Percentiles rank a stretch among this genome's conserved stretches.
Evolutionary conservation across 2,329 filamentous ascomycete genomes (phyloP).

Genomic region (Epichloe amarillans): DNA sequence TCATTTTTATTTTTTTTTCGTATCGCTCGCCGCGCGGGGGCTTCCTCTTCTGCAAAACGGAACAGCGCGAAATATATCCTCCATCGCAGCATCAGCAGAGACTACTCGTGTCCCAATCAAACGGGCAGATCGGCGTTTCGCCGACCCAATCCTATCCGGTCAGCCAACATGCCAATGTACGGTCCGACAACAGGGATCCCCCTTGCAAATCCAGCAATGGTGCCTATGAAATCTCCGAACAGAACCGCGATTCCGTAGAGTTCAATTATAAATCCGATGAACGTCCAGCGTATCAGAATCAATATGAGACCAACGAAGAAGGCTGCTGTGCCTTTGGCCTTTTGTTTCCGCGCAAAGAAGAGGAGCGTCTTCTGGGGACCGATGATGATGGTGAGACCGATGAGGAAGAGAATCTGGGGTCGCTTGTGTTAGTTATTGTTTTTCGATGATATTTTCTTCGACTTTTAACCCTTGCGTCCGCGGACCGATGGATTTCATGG

Average conservation of each 20-base stretch:
- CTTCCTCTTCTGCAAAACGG: background rate
- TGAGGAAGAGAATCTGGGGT: constrained; percentile 85
- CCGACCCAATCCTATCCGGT: constrained; percentile 54
- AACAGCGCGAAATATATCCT: background rate
- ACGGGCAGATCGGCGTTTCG: constrained; percentile 69
- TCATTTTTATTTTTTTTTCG: background rate
- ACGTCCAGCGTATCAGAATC: constrained; percentile 80
- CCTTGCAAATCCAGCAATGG: constrained; percentile 76
- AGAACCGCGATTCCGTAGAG: constrained; percentile 84
- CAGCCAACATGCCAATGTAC: constrained; percentile 63
- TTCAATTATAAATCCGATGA: constrained; percentile 83
- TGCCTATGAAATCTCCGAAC: constrained; percentile 93
- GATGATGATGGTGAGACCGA: constrained; percentile 92
- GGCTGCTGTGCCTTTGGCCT: constrained; percentile 78
- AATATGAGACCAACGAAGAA: constrained; percentile 74
- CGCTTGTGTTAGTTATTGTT: constrained; percentile 7
- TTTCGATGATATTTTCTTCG: background rate
- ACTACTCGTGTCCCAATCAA: constrained; percentile 24
- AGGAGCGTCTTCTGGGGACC: constrained; percentile 78
- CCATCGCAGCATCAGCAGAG: background rate
- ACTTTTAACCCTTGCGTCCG: background rate
- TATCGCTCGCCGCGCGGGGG: background rate
- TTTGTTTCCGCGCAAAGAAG: constrained; percentile 92
- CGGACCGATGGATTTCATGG: background rate
- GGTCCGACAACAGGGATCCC: constrained; percentile 72